Evolutionary conservation across 495 filamentous ascomycete species (phyloP), one percentile per base, ranked within the genome.

Genomic region (Talaromyces trachyspermus): DNA sequence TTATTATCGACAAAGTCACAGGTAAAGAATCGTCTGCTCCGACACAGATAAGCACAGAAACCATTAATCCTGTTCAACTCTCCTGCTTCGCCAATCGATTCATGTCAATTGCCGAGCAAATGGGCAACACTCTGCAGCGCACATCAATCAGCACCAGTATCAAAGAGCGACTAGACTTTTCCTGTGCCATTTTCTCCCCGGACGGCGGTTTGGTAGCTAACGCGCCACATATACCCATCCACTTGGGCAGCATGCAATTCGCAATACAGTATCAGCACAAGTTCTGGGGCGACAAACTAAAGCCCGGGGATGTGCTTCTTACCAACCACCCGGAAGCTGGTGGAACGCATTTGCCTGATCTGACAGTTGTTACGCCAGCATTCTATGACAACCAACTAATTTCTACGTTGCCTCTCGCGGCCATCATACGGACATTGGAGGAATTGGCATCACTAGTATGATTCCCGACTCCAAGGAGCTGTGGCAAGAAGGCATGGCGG

Each of bases 51-150:
- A 91, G 56, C 88, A 88, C 26, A 89, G 91, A 52, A 88, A 81
- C 42, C 26, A 58, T 73, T 24, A 68, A 95, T 54, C 91, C 92
- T 0, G 95, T 98, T 60, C 85, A 94, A 67, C 79, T 98, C 5
- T 94, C 83, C 61, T 94, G 96, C 49, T 98, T 98, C 56, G 89
- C 88, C 1, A 90, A 98, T 61, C 74, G 92, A 1, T 98, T 98
- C 70, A 98, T 98, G 92, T 89, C 92, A 8, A 98, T 98, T 59
- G 92, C 92, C 3, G 92, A 98, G 64, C 91, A 96, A 60, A 97
- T 97, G 92, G 92, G 92, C 2, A 73, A 89, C 46, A 90, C 92
- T 2, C 71, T 98, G 20, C 92, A 98, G 54, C 96, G 96, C 74
- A 98, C 92, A 0, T 91, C 87, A 53, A 92, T 98, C 40, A 92